These are phyloP conservation scores for Auriscalpium vulgare DNA, from an alignment of 768 basidiomycete species.

Conservation along the genomic window DNA sequence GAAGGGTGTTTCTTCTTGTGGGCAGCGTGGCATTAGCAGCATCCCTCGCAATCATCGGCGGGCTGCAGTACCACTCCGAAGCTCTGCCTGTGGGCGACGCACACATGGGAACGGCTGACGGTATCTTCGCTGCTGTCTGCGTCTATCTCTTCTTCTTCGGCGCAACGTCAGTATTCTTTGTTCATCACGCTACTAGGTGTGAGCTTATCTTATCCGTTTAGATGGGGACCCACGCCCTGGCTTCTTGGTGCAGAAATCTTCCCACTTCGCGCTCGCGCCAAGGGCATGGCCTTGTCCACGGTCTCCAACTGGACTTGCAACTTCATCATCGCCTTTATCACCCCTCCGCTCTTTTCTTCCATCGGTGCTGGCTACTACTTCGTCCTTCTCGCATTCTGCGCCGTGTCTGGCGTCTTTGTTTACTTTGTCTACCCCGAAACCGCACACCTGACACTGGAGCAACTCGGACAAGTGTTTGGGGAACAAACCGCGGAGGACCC, in stretches of 20 bases:
- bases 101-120: slow-evolving; percentile 26
- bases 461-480: slow-evolving; percentile 42
- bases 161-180: slow-evolving; percentile 28
- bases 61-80: slow-evolving; percentile 38
- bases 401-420: slow-evolving; percentile 37
- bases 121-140: slow-evolving; percentile 37
- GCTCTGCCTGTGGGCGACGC: slow-evolving; percentile 27
- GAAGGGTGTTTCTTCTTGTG: slow-evolving; percentile 40
- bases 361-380: slow-evolving; percentile 45
- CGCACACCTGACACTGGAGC: slow-evolving; percentile 36
- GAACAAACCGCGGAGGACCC: slow-evolving; percentile 17
- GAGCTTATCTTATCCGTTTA: slow-evolving; percentile 5
- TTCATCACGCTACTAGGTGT: slow-evolving; percentile 4
- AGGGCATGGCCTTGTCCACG: slow-evolving; percentile 26
- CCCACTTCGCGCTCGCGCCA: slow-evolving; percentile 23
- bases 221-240: slow-evolving; percentile 28
- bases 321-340: slow-evolving; percentile 38
- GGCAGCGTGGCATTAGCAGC: slow-evolving; percentile 36
- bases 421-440: slow-evolving; percentile 45
- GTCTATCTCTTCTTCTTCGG: slow-evolving; percentile 55
- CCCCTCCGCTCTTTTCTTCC: slow-evolving; percentile 51
- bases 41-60: slow-evolving; percentile 43
- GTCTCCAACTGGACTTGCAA: slow-evolving; percentile 26
- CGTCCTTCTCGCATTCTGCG: slow-evolving; percentile 38
- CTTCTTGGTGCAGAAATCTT: slow-evolving; percentile 26